Evolutionary conservation across 2,329 filamentous ascomycete species (phyloP), one percentile per base, ranked within the genome.

Genomic region (Aspergillus transmontanensis): DNA sequence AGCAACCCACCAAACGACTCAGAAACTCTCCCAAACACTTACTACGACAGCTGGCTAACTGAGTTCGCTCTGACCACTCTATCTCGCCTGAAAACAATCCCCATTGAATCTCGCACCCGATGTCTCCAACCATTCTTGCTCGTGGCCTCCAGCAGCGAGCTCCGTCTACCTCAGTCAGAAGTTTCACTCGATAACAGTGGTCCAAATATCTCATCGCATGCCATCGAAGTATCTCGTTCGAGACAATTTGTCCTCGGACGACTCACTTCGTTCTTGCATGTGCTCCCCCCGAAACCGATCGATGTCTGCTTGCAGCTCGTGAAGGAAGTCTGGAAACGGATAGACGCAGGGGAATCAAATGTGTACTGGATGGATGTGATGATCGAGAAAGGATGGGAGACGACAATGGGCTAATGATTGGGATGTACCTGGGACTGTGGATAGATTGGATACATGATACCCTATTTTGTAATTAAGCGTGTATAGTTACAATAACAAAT

Each of bases 281-380:
- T 78, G 2, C 71, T 86, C 43, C 83, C 85, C 3, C 82, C 83
- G 28, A 84, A 85, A 62, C 84, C 84, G 21, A 78, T 86, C 53
- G 71, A 79, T 62, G 79, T 81, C 32, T 83, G 84, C 69, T 72
- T 85, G 16, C 76, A 81, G 45, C 73, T 86, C 12, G 81, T 86
- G 39, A 79, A 80, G 61, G 83, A 85, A 71, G 83, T 84, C 0
- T 86, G 85, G 85, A 74, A 76, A 53, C 75, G 81, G 59, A 78
- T 84, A 68, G 84, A 87, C 70, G 76, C 76, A 2, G 82, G 82
- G 0, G 75, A 79, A 16, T 16, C 60, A 7, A 76, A 82, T 32
- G 76, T 79, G 4, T 86, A 85, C 70, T 86, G 84, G 84, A 79
- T 86, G 68, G 83, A 86, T 69, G 79, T 86, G 6, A 84, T 85